Conservation (phyloP, 1,284 basidiomycete genomes). For the Cryptococcus sp. region DNA sequence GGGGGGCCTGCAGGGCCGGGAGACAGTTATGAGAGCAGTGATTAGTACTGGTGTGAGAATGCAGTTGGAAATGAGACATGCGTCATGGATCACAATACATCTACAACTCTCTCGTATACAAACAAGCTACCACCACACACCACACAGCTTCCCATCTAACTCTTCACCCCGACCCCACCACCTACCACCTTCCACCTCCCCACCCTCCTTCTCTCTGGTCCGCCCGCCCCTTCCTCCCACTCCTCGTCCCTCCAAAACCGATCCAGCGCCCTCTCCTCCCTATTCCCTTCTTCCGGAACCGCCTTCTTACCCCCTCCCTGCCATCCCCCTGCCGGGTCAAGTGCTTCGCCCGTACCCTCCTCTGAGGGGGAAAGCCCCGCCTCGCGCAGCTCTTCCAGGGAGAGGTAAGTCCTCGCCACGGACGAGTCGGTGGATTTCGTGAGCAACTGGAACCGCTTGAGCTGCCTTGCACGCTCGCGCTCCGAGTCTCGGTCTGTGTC, state of each 20-base stretch:
- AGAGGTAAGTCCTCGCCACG: slow-evolving; percentile 32
- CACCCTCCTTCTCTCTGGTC: slow-evolving; percentile 10
- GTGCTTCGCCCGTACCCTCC: slow-evolving; percentile 7
- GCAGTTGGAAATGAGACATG: no score
- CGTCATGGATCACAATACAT: slow-evolving; percentile 5
- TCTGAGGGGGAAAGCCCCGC: neutral
- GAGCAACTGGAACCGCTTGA: slow-evolving; percentile 45
- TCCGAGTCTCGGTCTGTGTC: slow-evolving; percentile 5
- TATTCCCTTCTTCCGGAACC: slow-evolving; percentile 5
- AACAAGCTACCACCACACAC: no score
- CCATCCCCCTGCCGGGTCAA: neutral
- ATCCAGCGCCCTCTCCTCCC: slow-evolving; percentile 29
- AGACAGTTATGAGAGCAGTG: no score
- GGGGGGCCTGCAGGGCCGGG: no score
- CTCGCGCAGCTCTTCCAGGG: slow-evolving; percentile 21
- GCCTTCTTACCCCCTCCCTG: slow-evolving; percentile 2
- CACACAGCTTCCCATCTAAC: no score
- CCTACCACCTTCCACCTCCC: slow-evolving; percentile 30
- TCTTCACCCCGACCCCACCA: slow-evolving; percentile 6
- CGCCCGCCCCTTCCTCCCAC: slow-evolving; percentile 25
- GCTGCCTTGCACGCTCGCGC: slow-evolving; percentile 17
- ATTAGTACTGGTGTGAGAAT: no score
- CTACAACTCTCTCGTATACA: neutral
- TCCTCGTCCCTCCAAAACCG: slow-evolving; percentile 35
- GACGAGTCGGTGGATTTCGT: slow-evolving; percentile 36